These are phyloP conservation scores for Gilbertella persicaria DNA, from an alignment of 371 early-diverging fungal genomes.

Conservation along the genomic window DNA sequence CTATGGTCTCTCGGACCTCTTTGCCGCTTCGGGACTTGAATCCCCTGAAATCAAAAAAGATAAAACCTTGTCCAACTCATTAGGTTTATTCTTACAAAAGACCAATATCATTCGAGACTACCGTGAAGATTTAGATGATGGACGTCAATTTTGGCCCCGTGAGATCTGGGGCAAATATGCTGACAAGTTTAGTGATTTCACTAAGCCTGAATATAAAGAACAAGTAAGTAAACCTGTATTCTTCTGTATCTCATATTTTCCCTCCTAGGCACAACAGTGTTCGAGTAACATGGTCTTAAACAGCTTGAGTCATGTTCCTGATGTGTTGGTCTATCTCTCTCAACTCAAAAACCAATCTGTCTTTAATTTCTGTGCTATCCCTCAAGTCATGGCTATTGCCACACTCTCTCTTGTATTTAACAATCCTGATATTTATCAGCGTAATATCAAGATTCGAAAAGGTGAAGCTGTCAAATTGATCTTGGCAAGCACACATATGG, in stretches of 20 bases:
- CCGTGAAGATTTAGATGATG: conserved; percentile 85
- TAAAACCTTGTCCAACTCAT: conserved; percentile 70
- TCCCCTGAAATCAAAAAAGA: conserved; percentile 43
- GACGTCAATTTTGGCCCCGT: conserved; percentile 93
- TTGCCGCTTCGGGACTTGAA: conserved; percentile 88
- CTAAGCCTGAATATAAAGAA: conserved; percentile 61
- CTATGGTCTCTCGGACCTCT: conserved; percentile 88
- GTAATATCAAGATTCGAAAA: conserved; percentile 92
- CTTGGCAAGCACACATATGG: conserved; percentile 53
- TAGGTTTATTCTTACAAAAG: conserved; percentile 97
- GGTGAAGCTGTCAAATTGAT: conserved; percentile 89
- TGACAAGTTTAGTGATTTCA: conserved; percentile 58
- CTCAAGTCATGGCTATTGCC: conserved; percentile 98
- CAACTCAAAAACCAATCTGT: conserved; percentile 76
- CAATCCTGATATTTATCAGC: conserved; percentile 77
- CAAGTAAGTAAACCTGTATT: conserved; percentile 33
- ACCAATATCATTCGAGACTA: conserved; percentile 95
- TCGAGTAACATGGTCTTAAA: conserved; percentile 87
- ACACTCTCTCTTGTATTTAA: conserved; percentile 85
- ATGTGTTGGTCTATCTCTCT: conserved; percentile 84
- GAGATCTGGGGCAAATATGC: conserved; percentile 85
- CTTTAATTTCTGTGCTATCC: conserved; percentile 96
- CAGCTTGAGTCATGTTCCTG: conserved; percentile 83
- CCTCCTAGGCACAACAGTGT: conserved; percentile 65
- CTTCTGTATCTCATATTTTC: not conserved